phyloP scores from a whole-genome alignment of 495 filamentous ascomycete species.

The Polyplosphaeria fusca region DNA sequence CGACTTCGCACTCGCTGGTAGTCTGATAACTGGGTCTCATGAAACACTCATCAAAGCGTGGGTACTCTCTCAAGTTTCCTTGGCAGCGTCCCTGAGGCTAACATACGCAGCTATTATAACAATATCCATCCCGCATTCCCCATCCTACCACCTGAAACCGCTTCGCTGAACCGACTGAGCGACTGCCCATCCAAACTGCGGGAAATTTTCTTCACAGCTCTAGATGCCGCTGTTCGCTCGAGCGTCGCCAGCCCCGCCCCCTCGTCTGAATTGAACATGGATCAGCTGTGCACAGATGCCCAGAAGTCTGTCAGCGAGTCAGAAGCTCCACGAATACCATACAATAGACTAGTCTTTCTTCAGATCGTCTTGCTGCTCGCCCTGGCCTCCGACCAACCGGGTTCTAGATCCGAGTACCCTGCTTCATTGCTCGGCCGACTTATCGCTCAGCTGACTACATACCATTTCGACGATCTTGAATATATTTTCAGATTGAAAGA shows the following conservation, averaged over 20 bases:
- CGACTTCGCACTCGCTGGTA: slow-evolving; percentile 26
- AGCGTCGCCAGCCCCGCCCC: slow-evolving; percentile 3
- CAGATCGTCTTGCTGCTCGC: slow-evolving; percentile 22
- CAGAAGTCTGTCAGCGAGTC: slow-evolving; percentile 1
- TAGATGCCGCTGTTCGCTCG: slow-evolving; percentile 27
- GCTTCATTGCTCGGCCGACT: slow-evolving; percentile 24
- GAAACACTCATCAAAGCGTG: slow-evolving; percentile 30
- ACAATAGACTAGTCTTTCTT: slow-evolving; percentile 23
- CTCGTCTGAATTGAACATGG: slow-evolving; percentile 5
- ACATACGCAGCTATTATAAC: slow-evolving; percentile 16
- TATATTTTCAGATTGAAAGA: slow-evolving; percentile 10
- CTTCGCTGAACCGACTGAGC: slow-evolving; percentile 19
- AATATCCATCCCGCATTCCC: slow-evolving; percentile 29
- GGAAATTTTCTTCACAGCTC: slow-evolving; percentile 25
- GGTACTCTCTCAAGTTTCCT: not conserved
- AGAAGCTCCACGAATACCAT: slow-evolving; percentile 20
- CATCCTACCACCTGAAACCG: slow-evolving; percentile 16
- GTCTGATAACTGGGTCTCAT: slow-evolving; percentile 23
- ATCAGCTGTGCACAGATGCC: slow-evolving; percentile 20
- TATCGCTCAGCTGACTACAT: slow-evolving; percentile 18
- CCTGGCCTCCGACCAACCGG: slow-evolving; percentile 25
- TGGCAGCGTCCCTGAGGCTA: not conserved
- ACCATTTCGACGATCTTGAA: slow-evolving; percentile 27
- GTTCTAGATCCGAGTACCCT: slow-evolving; percentile 10
- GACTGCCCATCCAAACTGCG: slow-evolving; percentile 23